Conservation (phyloP, 441 rosid species). For the Codiaeum variegatum region DNA sequence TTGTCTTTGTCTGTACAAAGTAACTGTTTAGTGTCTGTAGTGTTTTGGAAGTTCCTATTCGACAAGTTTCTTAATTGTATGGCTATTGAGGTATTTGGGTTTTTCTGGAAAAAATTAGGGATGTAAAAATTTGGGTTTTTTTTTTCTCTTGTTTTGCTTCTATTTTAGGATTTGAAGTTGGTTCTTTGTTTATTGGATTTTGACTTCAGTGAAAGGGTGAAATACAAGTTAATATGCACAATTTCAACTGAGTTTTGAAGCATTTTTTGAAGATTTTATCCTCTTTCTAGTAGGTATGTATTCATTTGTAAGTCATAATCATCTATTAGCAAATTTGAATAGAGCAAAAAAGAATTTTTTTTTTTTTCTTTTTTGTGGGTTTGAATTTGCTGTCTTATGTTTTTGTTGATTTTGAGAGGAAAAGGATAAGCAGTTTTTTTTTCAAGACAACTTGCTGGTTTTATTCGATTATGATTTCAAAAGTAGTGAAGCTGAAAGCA, state of each 20-base stretch:
- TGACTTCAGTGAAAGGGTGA: conserved; percentile 17
- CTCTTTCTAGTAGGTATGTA: conserved; percentile 19
- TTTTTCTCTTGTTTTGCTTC: not conserved
- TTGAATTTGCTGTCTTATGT: conserved; percentile 14
- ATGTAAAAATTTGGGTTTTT: not conserved
- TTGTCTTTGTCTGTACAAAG: conserved; percentile 31
- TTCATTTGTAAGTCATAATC: conserved; percentile 29
- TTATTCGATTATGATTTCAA: conserved; percentile 8
- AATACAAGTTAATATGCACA: conserved; percentile 16
- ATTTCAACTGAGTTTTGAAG: conserved; percentile 21
- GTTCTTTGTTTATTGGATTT: conserved; percentile 15
- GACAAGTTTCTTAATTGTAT: conserved; percentile 12
- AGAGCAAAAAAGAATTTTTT: no score
- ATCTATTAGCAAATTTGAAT: conserved; percentile 15
- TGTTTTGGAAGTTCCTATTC: conserved; percentile 19
- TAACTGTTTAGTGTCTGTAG: conserved; percentile 24
- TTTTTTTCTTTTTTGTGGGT: conserved; percentile 16
- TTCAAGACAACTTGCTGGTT: conserved; percentile 11
- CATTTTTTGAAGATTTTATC: conserved; percentile 19
- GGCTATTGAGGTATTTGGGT: conserved; percentile 15
- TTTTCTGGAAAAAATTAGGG: not conserved
- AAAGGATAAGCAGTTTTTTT: conserved; percentile 2
- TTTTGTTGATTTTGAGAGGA: conserved; percentile 17
- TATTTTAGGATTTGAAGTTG: conserved; percentile 13
- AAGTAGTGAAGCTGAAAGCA: not conserved